These are phyloP conservation scores for Colletotrichum cordylinicola DNA, from an alignment of 2,329 filamentous ascomycete species.

Conservation along the genomic window DNA sequence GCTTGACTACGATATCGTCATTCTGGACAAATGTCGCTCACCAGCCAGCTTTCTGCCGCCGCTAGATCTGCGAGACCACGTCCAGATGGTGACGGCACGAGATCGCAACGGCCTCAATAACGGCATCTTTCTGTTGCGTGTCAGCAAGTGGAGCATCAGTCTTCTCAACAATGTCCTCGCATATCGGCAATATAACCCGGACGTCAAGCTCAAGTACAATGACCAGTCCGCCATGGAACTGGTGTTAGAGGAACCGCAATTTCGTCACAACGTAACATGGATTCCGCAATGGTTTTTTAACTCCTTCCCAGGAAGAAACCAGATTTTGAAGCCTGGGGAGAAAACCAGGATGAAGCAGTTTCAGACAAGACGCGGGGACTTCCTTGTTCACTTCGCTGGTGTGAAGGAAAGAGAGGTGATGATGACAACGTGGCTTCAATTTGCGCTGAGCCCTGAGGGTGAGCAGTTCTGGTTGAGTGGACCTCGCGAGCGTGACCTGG, in stretches of 20 bases:
- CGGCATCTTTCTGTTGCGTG: conserved; percentile 24
- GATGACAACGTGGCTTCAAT: too few species aligned
- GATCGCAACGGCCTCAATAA: conserved; percentile 25
- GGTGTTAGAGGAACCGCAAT: conserved; percentile 11
- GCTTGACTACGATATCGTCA: conserved; percentile 26
- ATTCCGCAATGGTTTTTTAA: conserved; percentile 26
- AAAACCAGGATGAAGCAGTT: neutral
- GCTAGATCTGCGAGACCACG: neutral
- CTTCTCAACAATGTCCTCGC: conserved; percentile 22
- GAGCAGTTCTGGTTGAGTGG: too few species aligned
- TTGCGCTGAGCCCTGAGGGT: too few species aligned
- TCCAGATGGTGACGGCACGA: conserved; percentile 13
- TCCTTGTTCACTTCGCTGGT: conserved; percentile 25
- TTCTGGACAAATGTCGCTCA: conserved; percentile 21
- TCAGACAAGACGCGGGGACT: conserved; percentile 19
- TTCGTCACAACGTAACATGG: neutral
- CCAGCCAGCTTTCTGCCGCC: conserved; percentile 11
- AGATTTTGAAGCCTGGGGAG: neutral
- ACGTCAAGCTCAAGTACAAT: neutral
- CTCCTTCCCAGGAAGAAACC: conserved; percentile 7
- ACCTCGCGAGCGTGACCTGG: too few species aligned
- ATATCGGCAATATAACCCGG: conserved; percentile 19
- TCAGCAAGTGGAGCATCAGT: conserved; percentile 14
- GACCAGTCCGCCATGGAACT: conserved; percentile 26
- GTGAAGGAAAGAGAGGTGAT: neutral